These are phyloP conservation scores for Dothidotthia symphoricarpi DNA, from an alignment of 2,329 filamentous ascomycete species.

Conservation along the genomic window DNA sequence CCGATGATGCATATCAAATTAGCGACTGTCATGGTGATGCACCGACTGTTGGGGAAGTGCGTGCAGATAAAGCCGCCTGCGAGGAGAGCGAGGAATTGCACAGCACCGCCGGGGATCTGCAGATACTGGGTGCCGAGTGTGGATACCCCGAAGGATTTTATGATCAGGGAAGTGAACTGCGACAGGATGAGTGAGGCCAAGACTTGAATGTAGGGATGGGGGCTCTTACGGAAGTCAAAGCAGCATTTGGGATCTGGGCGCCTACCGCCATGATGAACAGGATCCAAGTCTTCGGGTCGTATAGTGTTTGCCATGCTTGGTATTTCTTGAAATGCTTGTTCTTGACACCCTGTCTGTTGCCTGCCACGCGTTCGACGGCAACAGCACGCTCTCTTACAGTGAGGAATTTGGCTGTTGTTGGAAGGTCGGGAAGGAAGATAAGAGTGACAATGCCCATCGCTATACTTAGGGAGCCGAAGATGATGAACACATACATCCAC, in stretches of 20 bases:
- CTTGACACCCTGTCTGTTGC: slow-evolving; percentile 52
- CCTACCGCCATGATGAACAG: slow-evolving; percentile 45
- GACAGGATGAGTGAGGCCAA: neutral
- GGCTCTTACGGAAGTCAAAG: slow-evolving; percentile 48
- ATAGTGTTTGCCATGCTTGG: slow-evolving; percentile 48
- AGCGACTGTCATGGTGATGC: slow-evolving; percentile 36
- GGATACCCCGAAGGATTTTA: slow-evolving; percentile 78
- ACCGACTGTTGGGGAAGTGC: slow-evolving; percentile 13
- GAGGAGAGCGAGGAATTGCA: slow-evolving; percentile 42
- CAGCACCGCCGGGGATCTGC: slow-evolving; percentile 58
- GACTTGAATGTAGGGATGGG: neutral
- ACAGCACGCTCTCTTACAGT: slow-evolving; percentile 15
- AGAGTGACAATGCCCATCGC: slow-evolving; percentile 45
- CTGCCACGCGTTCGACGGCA: slow-evolving; percentile 44
- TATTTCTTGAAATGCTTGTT: slow-evolving; percentile 49
- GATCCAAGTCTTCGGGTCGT: slow-evolving; percentile 44
- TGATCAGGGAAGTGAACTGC: slow-evolving; percentile 50
- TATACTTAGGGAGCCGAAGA: slow-evolving; percentile 47
- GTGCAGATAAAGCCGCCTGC: slow-evolving; percentile 30
- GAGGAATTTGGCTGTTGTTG: slow-evolving; percentile 25
- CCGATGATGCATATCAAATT: slow-evolving; percentile 29
- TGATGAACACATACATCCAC: slow-evolving; percentile 56
- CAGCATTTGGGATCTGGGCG: slow-evolving; percentile 58
- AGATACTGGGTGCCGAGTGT: slow-evolving; percentile 74
- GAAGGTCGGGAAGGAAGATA: slow-evolving; percentile 54